Conservation (phyloP, 2,329 filamentous ascomycete genomes). For the Madurella mycetomatis region DNA sequence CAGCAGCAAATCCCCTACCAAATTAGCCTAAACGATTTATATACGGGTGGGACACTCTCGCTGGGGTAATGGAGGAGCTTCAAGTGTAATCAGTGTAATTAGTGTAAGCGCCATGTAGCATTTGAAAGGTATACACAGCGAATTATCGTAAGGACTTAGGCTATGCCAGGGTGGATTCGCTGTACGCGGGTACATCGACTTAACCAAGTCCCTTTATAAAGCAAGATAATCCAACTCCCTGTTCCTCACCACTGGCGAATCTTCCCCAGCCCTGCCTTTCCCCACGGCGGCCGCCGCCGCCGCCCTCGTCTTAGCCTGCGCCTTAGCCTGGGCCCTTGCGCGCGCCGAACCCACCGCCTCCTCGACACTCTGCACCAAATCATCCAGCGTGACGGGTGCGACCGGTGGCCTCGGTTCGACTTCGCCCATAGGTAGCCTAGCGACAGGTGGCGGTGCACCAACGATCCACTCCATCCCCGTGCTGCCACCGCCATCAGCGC, state of each 20-base stretch:
- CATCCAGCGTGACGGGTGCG: slow-evolving; percentile 32
- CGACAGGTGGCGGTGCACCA: background rate
- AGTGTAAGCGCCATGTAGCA: too few relatives aligned
- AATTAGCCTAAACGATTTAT: too few relatives aligned
- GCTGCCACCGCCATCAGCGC: background rate
- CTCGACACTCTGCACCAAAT: slow-evolving; percentile 30
- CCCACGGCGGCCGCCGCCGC: slow-evolving; percentile 1
- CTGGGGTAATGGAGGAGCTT: too few relatives aligned
- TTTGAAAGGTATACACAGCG: too few relatives aligned
- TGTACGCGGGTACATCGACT: too few relatives aligned
- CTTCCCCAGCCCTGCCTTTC: background rate
- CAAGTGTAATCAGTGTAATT: too few relatives aligned
- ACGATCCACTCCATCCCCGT: background rate
- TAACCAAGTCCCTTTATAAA: slow-evolving; percentile 27
- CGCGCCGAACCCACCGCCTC: slow-evolving; percentile 24
- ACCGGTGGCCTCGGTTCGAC: slow-evolving; percentile 6
- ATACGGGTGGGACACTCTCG: too few relatives aligned
- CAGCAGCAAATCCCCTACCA: too few relatives aligned
- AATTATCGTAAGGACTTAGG: too few relatives aligned
- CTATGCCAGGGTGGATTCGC: too few relatives aligned
- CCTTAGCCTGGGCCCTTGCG: slow-evolving; percentile 15
- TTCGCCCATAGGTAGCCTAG: background rate
- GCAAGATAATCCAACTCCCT: slow-evolving; percentile 40
- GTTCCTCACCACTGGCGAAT: slow-evolving; percentile 27
- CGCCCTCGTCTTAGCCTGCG: slow-evolving; percentile 3